Conservation (phyloP, 2,329 filamentous ascomycete species). For the Beauveria brongniartii region DNA sequence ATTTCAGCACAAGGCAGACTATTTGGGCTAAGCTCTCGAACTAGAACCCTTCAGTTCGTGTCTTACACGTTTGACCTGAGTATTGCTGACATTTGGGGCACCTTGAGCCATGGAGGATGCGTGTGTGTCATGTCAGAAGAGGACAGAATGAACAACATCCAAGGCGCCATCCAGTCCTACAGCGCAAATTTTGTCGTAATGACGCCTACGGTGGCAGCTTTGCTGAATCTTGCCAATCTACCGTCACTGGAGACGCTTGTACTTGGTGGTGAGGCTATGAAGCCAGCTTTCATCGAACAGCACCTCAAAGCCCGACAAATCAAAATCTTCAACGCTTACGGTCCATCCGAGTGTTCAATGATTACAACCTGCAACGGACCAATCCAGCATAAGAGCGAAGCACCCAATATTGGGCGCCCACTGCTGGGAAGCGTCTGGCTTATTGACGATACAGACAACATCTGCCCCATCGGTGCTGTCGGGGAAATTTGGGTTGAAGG, state of each 20-base stretch:
- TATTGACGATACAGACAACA: conserved; percentile 14
- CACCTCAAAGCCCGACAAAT: conserved; percentile 25
- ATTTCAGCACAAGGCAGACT: not conserved
- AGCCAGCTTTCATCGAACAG: conserved; percentile 16
- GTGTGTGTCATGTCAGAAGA: conserved; percentile 16
- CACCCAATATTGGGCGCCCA: conserved; percentile 5
- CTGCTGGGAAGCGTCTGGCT: conserved; percentile 15
- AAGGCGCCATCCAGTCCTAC: not conserved
- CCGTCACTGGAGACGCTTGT: not conserved
- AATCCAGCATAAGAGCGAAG: not conserved
- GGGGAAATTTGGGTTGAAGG: conserved; percentile 30
- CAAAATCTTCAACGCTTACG: conserved; percentile 31
- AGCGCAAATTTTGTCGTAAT: conserved; percentile 7
- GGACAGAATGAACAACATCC: conserved; percentile 14
- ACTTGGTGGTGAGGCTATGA: not conserved
- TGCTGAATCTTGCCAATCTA: conserved; percentile 3
- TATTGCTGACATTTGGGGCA: conserved; percentile 11
- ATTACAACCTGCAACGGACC: not conserved
- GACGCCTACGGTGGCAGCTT: conserved; percentile 1
- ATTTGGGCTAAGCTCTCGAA: conserved; percentile 16
- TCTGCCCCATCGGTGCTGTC: conserved; percentile 18
- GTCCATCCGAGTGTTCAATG: conserved; percentile 32
- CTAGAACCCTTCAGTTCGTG: conserved; percentile 18
- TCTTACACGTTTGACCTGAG: conserved; percentile 16
- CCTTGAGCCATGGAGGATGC: conserved; percentile 11